A percentile compares a stretch with the other conserved stretches of the same genome.
These are phyloP conservation scores for Cladosporium sp. DNA, from an alignment of 2,329 filamentous ascomycete genomes.

Conservation along the genomic window DNA sequence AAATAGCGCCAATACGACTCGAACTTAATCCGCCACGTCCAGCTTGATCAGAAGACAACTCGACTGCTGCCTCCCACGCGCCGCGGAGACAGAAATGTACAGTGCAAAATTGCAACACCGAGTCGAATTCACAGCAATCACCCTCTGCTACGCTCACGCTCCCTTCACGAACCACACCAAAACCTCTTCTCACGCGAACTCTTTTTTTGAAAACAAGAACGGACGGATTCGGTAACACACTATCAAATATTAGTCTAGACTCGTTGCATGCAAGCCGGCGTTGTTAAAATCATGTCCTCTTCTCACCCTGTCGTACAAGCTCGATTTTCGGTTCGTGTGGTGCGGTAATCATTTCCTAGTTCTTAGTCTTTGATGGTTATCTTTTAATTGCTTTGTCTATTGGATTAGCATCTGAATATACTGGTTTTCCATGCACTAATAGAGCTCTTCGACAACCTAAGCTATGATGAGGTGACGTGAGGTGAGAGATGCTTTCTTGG, in stretches of 20 bases:
- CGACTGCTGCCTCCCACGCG: constrained; percentile 4
- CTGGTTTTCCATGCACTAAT: not conserved
- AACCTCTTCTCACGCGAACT: not conserved
- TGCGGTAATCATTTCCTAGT: not conserved
- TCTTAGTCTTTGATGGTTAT: not conserved
- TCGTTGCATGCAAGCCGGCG: constrained; percentile 11
- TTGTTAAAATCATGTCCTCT: not conserved
- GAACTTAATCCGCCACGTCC: constrained; percentile 4
- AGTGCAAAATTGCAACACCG: not conserved
- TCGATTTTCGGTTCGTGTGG: not conserved
- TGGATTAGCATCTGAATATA: not conserved
- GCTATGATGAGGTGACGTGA: not conserved
- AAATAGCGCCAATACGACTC: constrained; percentile 6
- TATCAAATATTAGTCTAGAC: constrained; percentile 14
- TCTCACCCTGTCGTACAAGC: not conserved
- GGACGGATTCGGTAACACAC: not conserved
- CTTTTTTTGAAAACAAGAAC: not conserved
- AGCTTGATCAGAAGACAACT: constrained; percentile 1
- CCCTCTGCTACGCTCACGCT: constrained; percentile 1
- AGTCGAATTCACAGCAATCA: constrained; percentile 4
- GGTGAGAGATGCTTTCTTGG: constrained; percentile 2
- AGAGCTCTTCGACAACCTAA: not conserved
- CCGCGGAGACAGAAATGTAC: constrained; percentile 4
- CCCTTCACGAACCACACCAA: constrained; percentile 5
- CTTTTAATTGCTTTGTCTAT: not conserved